Conservation (phyloP, 768 basidiomycete species). For the Amanita pallidorosea region DNA sequence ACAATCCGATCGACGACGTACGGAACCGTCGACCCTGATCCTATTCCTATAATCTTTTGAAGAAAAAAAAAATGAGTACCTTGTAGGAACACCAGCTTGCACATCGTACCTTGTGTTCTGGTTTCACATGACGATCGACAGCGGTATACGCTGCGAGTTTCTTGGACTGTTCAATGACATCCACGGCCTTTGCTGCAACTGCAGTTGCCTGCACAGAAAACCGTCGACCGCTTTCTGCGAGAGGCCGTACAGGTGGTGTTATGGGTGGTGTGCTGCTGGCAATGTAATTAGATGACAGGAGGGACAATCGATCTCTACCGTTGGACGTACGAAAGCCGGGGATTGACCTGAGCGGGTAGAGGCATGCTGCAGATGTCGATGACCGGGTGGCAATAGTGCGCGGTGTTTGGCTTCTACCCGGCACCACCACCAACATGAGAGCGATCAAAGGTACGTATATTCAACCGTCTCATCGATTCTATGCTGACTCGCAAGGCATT, state of each 20-base stretch:
- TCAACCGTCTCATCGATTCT: neutral
- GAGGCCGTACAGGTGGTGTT: neutral
- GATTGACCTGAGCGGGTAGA: neutral
- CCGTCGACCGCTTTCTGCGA: neutral
- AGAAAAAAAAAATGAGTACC: neutral
- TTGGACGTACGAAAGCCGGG: too few species aligned
- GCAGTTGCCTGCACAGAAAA: constrained; percentile 10
- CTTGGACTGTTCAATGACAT: constrained; percentile 72
- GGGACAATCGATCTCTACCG: too few species aligned
- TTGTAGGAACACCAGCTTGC: neutral
- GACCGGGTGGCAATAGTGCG: too few species aligned
- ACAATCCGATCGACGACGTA: constrained; percentile 95
- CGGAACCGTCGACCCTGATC: constrained; percentile 89
- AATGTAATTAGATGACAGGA: neutral
- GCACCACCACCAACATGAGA: constrained; percentile 30
- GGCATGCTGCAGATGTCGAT: neutral
- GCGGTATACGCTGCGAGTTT: constrained; percentile 88
- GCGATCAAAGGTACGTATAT: constrained; percentile 46
- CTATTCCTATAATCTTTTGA: constrained; percentile 70
- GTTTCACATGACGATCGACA: constrained; percentile 79
- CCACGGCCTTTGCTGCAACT: constrained; percentile 17
- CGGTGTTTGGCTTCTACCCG: neutral
- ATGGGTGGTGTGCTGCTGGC: neutral
- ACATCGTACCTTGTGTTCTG: constrained; percentile 60
- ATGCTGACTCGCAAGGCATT: neutral